Evolutionary conservation across 2,329 filamentous ascomycete genomes (phyloP).

Genomic region (Exophiala phaeomuriformis): DNA sequence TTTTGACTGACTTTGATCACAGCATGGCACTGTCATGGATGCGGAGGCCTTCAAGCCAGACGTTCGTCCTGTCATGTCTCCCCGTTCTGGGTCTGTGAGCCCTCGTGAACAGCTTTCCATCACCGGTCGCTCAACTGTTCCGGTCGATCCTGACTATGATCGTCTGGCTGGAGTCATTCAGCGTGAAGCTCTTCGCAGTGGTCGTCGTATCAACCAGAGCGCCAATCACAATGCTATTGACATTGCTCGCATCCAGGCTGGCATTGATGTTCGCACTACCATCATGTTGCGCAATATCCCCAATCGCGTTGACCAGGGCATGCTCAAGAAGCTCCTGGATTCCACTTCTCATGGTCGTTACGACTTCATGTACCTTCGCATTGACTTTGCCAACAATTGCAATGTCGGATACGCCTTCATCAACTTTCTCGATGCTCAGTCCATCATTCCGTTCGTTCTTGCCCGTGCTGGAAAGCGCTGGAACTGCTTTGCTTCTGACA

Average conservation of each 20-base stretch:
- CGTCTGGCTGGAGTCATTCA: slow-evolving; percentile 26
- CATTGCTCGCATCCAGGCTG: slow-evolving; percentile 43
- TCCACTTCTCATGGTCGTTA: slow-evolving; percentile 72
- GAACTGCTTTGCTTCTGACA: slow-evolving; percentile 75
- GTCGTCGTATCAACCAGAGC: slow-evolving; percentile 19
- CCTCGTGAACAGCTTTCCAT: slow-evolving; percentile 28
- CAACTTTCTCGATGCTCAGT: slow-evolving; percentile 64
- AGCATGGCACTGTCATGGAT: slow-evolving; percentile 30
- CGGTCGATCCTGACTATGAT: slow-evolving; percentile 30
- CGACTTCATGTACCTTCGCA: slow-evolving; percentile 91
- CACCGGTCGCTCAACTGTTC: slow-evolving; percentile 37
- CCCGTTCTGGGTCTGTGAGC: not conserved
- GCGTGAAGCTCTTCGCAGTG: slow-evolving; percentile 16
- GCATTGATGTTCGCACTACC: slow-evolving; percentile 67
- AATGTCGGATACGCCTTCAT: slow-evolving; percentile 97
- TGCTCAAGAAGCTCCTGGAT: slow-evolving; percentile 74
- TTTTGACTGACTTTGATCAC: slow-evolving; percentile 15
- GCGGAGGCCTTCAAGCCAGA: slow-evolving; percentile 13
- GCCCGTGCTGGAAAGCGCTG: slow-evolving; percentile 64
- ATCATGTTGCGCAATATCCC: slow-evolving; percentile 95
- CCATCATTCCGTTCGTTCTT: slow-evolving; percentile 53
- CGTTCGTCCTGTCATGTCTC: slow-evolving; percentile 12
- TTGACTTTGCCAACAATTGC: slow-evolving; percentile 76
- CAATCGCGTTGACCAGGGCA: slow-evolving; percentile 69
- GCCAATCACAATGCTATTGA: slow-evolving; percentile 41